Evolutionary conservation across 495 filamentous ascomycete species (phyloP), one percentile per base, ranked within the genome.

Genomic region (Sporormia fimetaria): DNA sequence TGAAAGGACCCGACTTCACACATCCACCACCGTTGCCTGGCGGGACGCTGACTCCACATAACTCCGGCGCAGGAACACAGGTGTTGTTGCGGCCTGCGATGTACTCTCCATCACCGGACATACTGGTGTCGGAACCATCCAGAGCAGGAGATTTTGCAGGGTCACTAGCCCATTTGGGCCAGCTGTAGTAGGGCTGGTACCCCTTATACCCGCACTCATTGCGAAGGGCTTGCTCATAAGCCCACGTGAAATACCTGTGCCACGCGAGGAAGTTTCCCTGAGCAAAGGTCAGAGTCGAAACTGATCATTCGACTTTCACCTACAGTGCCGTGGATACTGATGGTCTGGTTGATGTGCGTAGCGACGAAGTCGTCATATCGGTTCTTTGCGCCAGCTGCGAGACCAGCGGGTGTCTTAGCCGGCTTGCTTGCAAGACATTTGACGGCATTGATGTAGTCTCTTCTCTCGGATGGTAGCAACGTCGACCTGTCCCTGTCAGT

Each of bases 291-390:
- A 52, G 37, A 6, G 35, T 20, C 26, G 7, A 21, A 21, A 9
- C 8, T 17, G 11, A 14, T 26, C 16, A 1, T 6, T 31, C 14
- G 31, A 27, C 8, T 47, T 15, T n/a, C 17, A 48, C 51, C 21
- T 63, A 70, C 67, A 4, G 71, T 73, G 40, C 63, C 71, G 52
- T 85, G 81, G 39, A 82, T 80, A 2, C 47, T 40, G 10, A 64
- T 48, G 3, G 75, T 77, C 53, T 81, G 68, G 42, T 73, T 68
- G 55, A 83, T 78, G 55, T 86, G 81, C 6, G 67, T 68, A 9
- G 68, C 75, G 26, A 77, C 65, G 51, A 85, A 84, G 55, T 86
- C 80, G 62, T 86, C 81, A 48, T 72, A 81, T 12, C 75, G 66
- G 50, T 62, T 70, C 54, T 57, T 67, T 1, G 70, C 68, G 26